Percentiles rank a stretch among this genome's conserved stretches.
phyloP scores from a whole-genome alignment of 345 rosid species.

The Corymbia maculata region DNA sequence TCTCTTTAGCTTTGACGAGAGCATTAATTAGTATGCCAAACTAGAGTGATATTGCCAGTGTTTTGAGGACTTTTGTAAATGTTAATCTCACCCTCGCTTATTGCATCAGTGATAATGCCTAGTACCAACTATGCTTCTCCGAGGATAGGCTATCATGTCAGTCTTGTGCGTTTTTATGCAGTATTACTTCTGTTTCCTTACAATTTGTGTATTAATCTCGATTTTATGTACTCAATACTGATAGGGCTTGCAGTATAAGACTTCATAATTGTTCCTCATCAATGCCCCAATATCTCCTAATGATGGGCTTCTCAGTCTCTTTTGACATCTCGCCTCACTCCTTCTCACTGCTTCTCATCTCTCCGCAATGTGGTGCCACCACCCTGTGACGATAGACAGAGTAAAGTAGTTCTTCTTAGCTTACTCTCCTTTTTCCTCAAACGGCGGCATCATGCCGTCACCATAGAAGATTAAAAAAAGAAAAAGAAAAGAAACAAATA shows the following conservation, averaged over 20 bases:
- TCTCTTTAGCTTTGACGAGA: not conserved
- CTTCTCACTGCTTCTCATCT: not conserved
- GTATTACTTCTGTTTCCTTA: not conserved
- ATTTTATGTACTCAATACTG: not conserved
- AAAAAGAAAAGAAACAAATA: not conserved
- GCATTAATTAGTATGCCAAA: not conserved
- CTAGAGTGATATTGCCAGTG: not conserved
- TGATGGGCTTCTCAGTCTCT: not conserved
- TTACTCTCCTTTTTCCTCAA: not conserved
- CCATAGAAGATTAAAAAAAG: not conserved
- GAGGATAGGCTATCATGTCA: not conserved
- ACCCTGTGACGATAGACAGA: not conserved
- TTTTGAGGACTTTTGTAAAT: not conserved
- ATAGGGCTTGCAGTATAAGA: not conserved
- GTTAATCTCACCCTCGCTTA: not conserved
- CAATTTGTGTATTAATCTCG: not conserved
- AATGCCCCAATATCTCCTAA: not conserved
- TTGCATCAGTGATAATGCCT: rapidly evolving
- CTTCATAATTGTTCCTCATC: not conserved
- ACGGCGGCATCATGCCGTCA: not conserved
- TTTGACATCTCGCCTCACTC: not conserved
- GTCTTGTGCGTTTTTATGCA: not conserved
- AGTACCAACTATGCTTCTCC: not conserved
- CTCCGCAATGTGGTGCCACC: not conserved
- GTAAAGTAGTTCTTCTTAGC: not conserved